Percentiles rank a stretch among this genome's conserved stretches.
Evolutionary conservation across 345 rosid species (phyloP).

Genomic region (Raphanus raphanistrum): DNA sequence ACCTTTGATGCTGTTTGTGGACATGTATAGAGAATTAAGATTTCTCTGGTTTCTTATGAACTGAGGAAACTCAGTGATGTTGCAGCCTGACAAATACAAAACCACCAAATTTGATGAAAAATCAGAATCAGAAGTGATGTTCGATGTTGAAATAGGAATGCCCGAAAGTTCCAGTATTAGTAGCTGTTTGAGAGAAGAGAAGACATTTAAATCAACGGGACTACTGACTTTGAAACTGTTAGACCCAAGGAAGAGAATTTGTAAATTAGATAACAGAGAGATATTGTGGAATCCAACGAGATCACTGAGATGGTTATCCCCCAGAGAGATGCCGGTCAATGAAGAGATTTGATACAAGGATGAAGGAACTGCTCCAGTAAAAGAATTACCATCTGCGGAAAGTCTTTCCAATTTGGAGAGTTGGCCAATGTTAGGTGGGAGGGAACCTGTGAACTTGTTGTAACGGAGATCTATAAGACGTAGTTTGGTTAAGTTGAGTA

Average conservation of each 20-base stretch:
- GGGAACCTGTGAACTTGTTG: not conserved
- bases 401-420: not conserved
- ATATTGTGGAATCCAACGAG: not conserved
- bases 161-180: not conserved
- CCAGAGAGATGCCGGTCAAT: rapidly evolving
- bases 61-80: not conserved
- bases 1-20: not conserved
- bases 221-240: not conserved
- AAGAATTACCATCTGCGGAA: not conserved
- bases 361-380: not conserved
- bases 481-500: not conserved
- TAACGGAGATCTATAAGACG: rapidly evolving
- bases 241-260: not conserved
- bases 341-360: no score
- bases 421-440: not conserved
- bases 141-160: not conserved
- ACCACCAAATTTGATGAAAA: not conserved
- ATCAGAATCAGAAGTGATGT: not conserved
- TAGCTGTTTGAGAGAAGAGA: not conserved
- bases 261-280: not conserved
- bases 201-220: not conserved
- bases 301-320: not conserved
- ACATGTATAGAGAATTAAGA: not conserved
- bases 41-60: not conserved
- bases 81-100: not conserved